Evolutionary conservation across 495 filamentous ascomycete genomes (phyloP).

Genomic region (Cairneyella variabilis): DNA sequence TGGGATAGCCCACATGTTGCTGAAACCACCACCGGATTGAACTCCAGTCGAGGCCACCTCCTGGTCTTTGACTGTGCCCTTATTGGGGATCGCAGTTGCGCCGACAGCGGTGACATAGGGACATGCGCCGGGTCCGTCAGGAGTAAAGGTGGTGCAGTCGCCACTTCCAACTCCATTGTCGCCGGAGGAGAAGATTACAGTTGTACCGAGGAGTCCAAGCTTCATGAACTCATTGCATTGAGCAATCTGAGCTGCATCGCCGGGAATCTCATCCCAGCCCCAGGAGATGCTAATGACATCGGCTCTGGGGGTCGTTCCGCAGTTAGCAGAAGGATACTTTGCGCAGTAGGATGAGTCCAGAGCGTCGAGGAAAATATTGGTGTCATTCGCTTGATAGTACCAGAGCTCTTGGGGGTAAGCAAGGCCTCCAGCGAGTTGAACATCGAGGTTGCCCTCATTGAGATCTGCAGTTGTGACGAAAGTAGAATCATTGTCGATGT

Average conservation of each 20-base stretch:
- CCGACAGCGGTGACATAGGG: slow-evolving; percentile 45
- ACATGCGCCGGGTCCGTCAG: slow-evolving; percentile 35
- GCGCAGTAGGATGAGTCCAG: background rate
- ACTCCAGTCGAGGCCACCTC: slow-evolving; percentile 5
- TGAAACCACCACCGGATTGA: slow-evolving; percentile 34
- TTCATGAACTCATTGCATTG: slow-evolving; percentile 29
- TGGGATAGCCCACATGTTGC: slow-evolving; percentile 13
- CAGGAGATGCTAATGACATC: slow-evolving; percentile 3
- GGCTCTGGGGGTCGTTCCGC: background rate
- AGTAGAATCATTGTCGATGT: background rate
- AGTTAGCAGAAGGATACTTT: background rate
- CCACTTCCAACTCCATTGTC: slow-evolving; percentile 36
- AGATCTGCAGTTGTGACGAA: background rate
- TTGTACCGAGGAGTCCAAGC: slow-evolving; percentile 37
- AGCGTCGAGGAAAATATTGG: background rate
- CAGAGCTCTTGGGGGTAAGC: background rate
- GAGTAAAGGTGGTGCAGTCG: slow-evolving; percentile 34
- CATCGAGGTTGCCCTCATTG: background rate
- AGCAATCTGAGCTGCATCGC: slow-evolving; percentile 27
- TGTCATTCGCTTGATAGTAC: background rate
- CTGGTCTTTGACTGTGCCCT: background rate
- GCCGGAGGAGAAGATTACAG: slow-evolving; percentile 34
- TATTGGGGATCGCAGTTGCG: slow-evolving; percentile 24
- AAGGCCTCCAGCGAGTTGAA: background rate
- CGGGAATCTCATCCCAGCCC: slow-evolving; percentile 12